A percentile compares a stretch with the other conserved stretches of the same genome.
Evolutionary conservation across 1,284 basidiomycete species (phyloP).

Genomic region (Papiliotrema laurentii): DNA sequence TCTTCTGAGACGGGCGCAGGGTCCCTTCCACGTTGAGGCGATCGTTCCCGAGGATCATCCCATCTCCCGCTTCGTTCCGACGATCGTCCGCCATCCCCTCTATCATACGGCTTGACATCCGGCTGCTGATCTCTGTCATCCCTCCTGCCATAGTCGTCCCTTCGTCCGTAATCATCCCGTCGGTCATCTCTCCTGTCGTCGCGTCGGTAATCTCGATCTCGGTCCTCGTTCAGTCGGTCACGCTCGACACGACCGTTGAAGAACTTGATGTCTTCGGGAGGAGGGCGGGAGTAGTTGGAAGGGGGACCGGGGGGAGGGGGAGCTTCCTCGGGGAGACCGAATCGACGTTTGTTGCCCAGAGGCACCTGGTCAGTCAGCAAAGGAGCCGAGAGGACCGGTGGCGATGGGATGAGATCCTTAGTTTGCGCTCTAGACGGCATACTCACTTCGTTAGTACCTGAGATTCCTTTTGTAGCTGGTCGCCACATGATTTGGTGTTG

Average conservation of each 20-base stretch:
- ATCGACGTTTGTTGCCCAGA: constrained; percentile 72
- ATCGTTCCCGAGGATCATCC: constrained; percentile 2
- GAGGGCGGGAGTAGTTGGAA: constrained; percentile 47
- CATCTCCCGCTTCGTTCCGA: constrained; percentile 5
- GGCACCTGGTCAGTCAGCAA: constrained; percentile 40
- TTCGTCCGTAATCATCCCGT: constrained; percentile 15
- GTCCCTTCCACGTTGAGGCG: constrained; percentile 18
- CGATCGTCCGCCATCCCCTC: constrained; percentile 2
- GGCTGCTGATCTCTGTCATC: constrained; percentile 21
- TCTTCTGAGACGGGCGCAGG: constrained; percentile 51
- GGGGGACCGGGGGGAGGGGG: constrained; percentile 36
- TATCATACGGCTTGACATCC: constrained; percentile 7
- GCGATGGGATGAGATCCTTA: not conserved
- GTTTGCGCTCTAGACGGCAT: not conserved
- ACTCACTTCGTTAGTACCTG: constrained; percentile 51
- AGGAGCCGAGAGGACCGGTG: not conserved
- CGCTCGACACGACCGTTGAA: constrained; percentile 44
- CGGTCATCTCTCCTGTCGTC: constrained; percentile 9
- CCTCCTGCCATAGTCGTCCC: constrained; percentile 12
- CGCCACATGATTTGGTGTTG: constrained; percentile 63
- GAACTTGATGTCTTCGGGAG: constrained; percentile 38
- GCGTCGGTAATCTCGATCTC: constrained; percentile 11
- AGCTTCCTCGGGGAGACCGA: constrained; percentile 64
- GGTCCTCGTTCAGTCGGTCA: constrained; percentile 18
- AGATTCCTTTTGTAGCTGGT: constrained; percentile 58